These are phyloP conservation scores for Hondaea fermentalgiana DNA, from an alignment of 108 stramenopile genomes.

Conservation along the genomic window DNA sequence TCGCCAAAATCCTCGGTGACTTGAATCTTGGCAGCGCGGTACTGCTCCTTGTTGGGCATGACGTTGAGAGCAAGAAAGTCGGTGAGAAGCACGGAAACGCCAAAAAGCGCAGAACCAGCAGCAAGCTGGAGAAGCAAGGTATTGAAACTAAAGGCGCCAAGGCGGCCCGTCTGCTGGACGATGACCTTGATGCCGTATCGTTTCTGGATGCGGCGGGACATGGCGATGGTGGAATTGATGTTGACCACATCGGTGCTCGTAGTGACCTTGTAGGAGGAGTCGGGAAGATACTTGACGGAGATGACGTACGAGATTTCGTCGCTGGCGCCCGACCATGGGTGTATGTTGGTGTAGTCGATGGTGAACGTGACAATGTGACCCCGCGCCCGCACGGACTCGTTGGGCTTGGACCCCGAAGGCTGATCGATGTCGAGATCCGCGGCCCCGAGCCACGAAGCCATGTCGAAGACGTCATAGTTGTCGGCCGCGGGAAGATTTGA, in stretches of 20 bases:
- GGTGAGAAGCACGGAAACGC: not conserved
- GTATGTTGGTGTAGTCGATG: not conserved
- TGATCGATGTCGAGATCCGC: not conserved
- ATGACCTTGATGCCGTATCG: not conserved
- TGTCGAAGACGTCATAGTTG: slow-evolving; percentile 8
- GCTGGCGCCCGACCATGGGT: not conserved
- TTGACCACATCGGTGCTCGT: not conserved
- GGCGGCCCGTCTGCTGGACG: not conserved
- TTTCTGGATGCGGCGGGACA: not conserved
- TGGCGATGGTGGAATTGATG: not conserved
- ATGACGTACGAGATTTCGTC: not conserved
- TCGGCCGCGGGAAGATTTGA: not conserved
- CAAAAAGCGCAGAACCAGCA: not conserved
- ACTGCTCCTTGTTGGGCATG: not conserved
- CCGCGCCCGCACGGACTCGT: not conserved
- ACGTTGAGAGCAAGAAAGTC: not conserved
- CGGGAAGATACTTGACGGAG: not conserved
- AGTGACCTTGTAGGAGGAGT: not conserved
- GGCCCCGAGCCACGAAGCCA: not conserved
- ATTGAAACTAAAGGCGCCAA: not conserved
- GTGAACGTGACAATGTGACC: not conserved
- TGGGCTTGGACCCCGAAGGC: not conserved
- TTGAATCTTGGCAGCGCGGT: not conserved
- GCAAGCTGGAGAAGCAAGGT: not conserved
- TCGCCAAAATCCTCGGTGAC: slow-evolving; percentile 9